phyloP scores from a whole-genome alignment of 768 basidiomycete species.

The Lentinus tigrinus region DNA sequence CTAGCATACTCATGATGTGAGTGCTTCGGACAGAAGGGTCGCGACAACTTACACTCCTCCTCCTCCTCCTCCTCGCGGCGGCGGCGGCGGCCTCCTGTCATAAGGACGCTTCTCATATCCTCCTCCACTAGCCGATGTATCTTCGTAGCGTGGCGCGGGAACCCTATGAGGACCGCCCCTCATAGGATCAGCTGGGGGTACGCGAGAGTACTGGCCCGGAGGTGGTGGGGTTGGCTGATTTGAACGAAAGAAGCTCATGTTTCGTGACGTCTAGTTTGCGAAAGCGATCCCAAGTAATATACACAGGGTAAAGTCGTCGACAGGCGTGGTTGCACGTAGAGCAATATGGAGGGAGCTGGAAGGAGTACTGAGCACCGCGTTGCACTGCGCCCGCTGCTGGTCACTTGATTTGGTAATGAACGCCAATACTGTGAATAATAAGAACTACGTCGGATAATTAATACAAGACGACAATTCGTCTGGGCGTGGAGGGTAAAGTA shows the following conservation, averaged over 20 bases:
- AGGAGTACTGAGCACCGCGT: neutral
- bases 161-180: constrained; percentile 17
- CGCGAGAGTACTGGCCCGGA: constrained; percentile 42
- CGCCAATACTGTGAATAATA: too few relatives aligned
- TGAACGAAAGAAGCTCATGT: constrained; percentile 23
- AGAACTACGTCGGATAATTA: too few relatives aligned
- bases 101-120: constrained; percentile 28
- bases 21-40: neutral
- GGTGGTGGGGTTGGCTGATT: constrained; percentile 28
- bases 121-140: constrained; percentile 14
- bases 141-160: constrained; percentile 29
- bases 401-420: too few relatives aligned
- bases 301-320: neutral
- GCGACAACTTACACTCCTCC: constrained; percentile 21
- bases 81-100: constrained; percentile 20
- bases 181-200: constrained; percentile 33
- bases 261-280: neutral
- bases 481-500: neutral
- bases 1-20: constrained; percentile 12
- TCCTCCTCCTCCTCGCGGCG: constrained; percentile 11
- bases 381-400: too few relatives aligned
- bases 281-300: neutral
- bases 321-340: neutral
- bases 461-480: neutral
- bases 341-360: neutral